Percentiles rank a stretch among this genome's conserved stretches.
Conservation (phyloP, 225 moss, liverwort and hornwort species). For the Thuidium tamariscinum region DNA sequence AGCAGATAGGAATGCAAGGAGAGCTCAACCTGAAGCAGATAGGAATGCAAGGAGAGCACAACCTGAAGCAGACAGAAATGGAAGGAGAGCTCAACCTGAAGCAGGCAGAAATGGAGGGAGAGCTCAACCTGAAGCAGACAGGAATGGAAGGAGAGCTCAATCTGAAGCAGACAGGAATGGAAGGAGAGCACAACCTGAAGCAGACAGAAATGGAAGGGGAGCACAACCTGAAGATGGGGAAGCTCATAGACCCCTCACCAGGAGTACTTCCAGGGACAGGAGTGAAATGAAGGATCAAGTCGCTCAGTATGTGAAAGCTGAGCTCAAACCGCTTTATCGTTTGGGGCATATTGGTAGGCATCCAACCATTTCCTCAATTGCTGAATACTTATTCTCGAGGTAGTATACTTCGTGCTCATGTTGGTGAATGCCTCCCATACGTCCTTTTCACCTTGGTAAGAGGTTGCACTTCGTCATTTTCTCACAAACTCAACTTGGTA, state of each 20-base stretch:
- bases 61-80: neutral
- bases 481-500: neutral
- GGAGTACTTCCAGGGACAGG: conserved; percentile 29
- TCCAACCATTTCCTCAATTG: neutral
- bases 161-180: too few relatives aligned
- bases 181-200: too few relatives aligned
- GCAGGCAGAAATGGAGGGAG: neutral
- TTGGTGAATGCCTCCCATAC: neutral
- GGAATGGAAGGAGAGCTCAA: too few relatives aligned
- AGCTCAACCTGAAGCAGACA: neutral
- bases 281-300: conserved; percentile 65
- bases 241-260: conserved; percentile 8
- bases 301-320: conserved; percentile 48
- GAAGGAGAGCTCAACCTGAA: too few relatives aligned
- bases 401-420: neutral
- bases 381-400: neutral
- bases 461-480: neutral
- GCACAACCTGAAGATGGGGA: conserved; percentile 3
- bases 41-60: conserved; percentile 6
- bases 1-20: neutral
- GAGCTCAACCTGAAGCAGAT: neutral
- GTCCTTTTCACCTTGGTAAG: neutral
- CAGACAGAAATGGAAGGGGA: neutral
- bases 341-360: conserved; percentile 69
- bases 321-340: conserved; percentile 60